Conservation (phyloP, 805 yeast genomes). For the Barnettozyma siamensis region DNA sequence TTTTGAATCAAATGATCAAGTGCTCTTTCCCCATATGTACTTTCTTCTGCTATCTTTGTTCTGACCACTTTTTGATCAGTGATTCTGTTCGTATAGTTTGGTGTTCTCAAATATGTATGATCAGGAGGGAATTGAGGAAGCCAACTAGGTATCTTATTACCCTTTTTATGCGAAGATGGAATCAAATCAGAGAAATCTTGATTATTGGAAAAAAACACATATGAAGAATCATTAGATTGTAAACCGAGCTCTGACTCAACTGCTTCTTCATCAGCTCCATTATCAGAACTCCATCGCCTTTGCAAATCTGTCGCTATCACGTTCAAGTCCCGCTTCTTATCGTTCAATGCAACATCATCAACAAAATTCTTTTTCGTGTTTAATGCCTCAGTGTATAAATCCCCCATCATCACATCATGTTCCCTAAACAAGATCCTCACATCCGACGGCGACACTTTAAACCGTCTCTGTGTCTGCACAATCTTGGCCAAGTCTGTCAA, state of each 20-base stretch:
- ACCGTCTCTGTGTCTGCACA: conserved; percentile 56
- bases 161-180: conserved; percentile 40
- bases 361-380: conserved; percentile 18
- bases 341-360: conserved; percentile 12
- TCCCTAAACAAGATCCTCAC: conserved; percentile 38
- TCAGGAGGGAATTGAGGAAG: conserved; percentile 91
- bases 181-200: conserved; percentile 49
- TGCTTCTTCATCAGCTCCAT: conserved; percentile 6
- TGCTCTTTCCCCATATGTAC: conserved; percentile 75
- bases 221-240: conserved; percentile 32
- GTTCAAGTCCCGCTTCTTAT: conserved; percentile 14
- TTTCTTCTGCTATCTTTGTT: conserved; percentile 71
- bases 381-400: conserved; percentile 32
- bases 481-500: conserved; percentile 40
- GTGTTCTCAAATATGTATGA: conserved; percentile 80
- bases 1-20: conserved; percentile 50
- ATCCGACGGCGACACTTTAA: conserved; percentile 48
- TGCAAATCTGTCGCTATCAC: not conserved
- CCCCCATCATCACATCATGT: conserved; percentile 35
- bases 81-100: conserved; percentile 54
- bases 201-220: conserved; percentile 47
- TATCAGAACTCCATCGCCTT: conserved; percentile 10
- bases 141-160: conserved; percentile 54
- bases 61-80: conserved; percentile 69
- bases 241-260: conserved; percentile 19